A percentile compares a stretch with the other conserved stretches of the same genome.
These are phyloP conservation scores for Usnea hakonensis DNA, from an alignment of 495 filamentous ascomycete genomes.

Conservation along the genomic window DNA sequence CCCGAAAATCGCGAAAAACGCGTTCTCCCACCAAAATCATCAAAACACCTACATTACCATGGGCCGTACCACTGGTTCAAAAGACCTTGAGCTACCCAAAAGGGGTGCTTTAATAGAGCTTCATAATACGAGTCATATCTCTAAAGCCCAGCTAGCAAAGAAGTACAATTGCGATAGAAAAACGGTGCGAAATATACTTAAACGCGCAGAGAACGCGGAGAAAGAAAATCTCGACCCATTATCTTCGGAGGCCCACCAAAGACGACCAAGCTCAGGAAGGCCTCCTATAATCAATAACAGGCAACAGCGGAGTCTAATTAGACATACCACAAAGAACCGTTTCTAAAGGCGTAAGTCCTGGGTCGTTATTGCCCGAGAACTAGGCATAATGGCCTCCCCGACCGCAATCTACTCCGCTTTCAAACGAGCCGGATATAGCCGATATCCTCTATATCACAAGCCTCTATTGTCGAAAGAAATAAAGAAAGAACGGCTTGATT, in stretches of 20 bases:
- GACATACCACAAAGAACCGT: not conserved
- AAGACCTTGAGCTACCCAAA: not conserved
- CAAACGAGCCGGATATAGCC: not conserved
- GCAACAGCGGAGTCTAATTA: not conserved
- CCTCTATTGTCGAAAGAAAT: not conserved
- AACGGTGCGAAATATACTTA: not conserved
- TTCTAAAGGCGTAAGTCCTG: not conserved
- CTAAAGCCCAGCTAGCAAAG: not conserved
- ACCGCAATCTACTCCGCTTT: not conserved
- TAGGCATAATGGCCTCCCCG: not conserved
- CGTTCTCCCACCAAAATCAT: not conserved
- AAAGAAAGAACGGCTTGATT: not conserved
- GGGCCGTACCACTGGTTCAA: not conserved
- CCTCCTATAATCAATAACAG: not conserved
- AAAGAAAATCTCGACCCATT: not conserved
- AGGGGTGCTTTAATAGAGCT: not conserved
- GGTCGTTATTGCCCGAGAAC: not conserved
- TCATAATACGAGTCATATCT: not conserved
- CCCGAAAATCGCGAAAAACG: too few relatives aligned
- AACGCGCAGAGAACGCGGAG: not conserved
- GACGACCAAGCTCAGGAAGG: not conserved
- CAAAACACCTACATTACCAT: not conserved
- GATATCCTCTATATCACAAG: not conserved
- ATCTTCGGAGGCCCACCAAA: not conserved
- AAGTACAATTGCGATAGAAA: not conserved